Base-by-base conservation (phyloP, 345 rosid species). In the Syzygium aromaticum region DNA sequence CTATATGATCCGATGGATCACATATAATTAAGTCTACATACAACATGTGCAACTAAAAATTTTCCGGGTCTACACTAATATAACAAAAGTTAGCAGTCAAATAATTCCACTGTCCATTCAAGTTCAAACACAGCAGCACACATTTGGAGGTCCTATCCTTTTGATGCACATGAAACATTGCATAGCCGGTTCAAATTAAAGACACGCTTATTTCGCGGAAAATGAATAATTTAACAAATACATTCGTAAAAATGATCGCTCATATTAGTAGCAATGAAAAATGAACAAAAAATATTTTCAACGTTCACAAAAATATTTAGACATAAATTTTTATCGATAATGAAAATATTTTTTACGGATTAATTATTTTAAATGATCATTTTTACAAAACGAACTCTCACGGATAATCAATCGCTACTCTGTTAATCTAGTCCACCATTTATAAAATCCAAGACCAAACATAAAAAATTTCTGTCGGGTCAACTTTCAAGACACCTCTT, bases 191-290 rank as follows among this genome's bases (percentile, higher is more conserved):
- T 28, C 2, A 3, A 7, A 38, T 46, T 19, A 67, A 8, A 17
- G 3, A 2, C 2, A 3, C 4, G 0, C 6, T 61, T n/a, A 13
- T 61, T 61, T n/a, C 0, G 4, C 8, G 13, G 6, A n/a, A 61
- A 61, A n/a, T n/a, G 0, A 61, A n/a, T 61, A 4, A n/a, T n/a
- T 61, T 61, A 15, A 12, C 3, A 61, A 61, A n/a, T 2, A n/a
- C 14, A 12, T 7, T 13, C 13, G 4, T 61, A n/a, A n/a, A 61
- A 13, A n/a, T 61, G 10, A n/a, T n/a, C 3, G 19, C 19, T n/a
- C 14, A 0, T 3, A n/a, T 61, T 8, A 7, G 4, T 61, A 13
- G 13, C 9, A 61, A 6, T n/a, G 2, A 61, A n/a, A 7, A 14
- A 6, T 61, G 9, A 61, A 6, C 2, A 1, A 61, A 13, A n/a